phyloP scores from a whole-genome alignment of 257 asterid genomes.

The Petunia axillaris region DNA sequence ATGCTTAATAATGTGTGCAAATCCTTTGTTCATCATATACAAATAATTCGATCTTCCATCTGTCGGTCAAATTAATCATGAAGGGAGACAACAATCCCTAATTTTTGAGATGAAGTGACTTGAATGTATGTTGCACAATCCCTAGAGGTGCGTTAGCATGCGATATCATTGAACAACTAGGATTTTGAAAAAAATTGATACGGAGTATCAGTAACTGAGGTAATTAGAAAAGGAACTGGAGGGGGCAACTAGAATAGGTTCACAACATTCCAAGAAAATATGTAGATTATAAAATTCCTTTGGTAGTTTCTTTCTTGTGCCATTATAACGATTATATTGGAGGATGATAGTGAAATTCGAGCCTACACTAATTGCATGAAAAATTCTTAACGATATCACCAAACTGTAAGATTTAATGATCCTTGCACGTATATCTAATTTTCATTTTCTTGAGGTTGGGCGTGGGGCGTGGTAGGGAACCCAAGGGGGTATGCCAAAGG shows the following conservation, averaged over 20 bases:
- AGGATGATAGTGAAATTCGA: too few relatives aligned
- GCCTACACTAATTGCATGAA: too few relatives aligned
- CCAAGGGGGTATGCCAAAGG: neutral
- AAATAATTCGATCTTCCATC: neutral
- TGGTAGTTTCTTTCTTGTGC: too few relatives aligned
- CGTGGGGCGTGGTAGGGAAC: neutral
- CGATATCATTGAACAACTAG: neutral
- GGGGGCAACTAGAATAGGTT: too few relatives aligned
- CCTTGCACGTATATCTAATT: neutral
- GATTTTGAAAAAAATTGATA: neutral
- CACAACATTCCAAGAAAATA: too few relatives aligned
- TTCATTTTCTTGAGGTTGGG: neutral
- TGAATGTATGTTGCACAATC: neutral
- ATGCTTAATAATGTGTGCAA: neutral
- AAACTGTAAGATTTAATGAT: neutral
- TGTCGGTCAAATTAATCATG: constrained; percentile 19
- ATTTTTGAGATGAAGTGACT: constrained; percentile 17
- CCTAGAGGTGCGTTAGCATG: neutral
- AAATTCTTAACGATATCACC: too few relatives aligned
- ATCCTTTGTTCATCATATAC: constrained; percentile 10
- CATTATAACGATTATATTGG: too few relatives aligned
- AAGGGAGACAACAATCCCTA: neutral
- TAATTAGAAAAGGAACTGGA: too few relatives aligned
- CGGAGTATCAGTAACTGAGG: too few relatives aligned
- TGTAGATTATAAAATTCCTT: too few relatives aligned